Evolutionary conservation across 2,329 filamentous ascomycete genomes (phyloP).

Genomic region (Harringtonia aguacate): DNA sequence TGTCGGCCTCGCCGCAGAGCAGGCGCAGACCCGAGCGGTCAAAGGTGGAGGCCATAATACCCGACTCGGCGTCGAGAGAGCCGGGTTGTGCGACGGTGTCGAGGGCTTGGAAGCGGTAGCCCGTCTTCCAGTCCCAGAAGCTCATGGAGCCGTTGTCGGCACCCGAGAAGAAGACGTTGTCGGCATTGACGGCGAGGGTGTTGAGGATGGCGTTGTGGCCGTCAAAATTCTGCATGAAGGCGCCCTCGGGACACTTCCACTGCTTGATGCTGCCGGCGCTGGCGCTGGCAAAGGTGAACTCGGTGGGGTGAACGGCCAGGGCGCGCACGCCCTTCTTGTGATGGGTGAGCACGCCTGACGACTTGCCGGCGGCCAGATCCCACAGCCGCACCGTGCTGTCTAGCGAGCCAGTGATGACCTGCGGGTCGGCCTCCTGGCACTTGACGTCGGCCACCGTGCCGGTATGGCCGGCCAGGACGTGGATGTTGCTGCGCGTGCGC

Average conservation of each 20-base stretch:
- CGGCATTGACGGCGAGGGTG: conserved; percentile 82
- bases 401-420: conserved; percentile 87
- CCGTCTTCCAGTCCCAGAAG: conserved; percentile 99
- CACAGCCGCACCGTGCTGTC: conserved; percentile 87
- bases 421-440: conserved; percentile 92
- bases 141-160: conserved; percentile 93
- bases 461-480: conserved; percentile 85
- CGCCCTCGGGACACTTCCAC: conserved; percentile 96
- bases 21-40: conserved; percentile 80
- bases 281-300: conserved; percentile 92
- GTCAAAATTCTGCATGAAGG: conserved; percentile 98
- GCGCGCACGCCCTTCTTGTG: conserved; percentile 95
- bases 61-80: conserved; percentile 85
- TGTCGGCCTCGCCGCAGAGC: conserved; percentile 92
- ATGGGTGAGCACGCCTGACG: conserved; percentile 90
- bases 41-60: conserved; percentile 89
- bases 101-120: conserved; percentile 78
- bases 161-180: conserved; percentile 90
- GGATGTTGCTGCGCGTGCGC: conserved; percentile 90
- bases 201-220: conserved; percentile 97
- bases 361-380: conserved; percentile 93
- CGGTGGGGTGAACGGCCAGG: conserved; percentile 73
- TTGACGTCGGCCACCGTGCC: conserved; percentile 81
- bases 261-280: conserved; percentile 95
- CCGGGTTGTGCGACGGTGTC: conserved; percentile 92